Base-by-base conservation (phyloP, 441 rosid species). In the Raphanus hybrid region DNA sequence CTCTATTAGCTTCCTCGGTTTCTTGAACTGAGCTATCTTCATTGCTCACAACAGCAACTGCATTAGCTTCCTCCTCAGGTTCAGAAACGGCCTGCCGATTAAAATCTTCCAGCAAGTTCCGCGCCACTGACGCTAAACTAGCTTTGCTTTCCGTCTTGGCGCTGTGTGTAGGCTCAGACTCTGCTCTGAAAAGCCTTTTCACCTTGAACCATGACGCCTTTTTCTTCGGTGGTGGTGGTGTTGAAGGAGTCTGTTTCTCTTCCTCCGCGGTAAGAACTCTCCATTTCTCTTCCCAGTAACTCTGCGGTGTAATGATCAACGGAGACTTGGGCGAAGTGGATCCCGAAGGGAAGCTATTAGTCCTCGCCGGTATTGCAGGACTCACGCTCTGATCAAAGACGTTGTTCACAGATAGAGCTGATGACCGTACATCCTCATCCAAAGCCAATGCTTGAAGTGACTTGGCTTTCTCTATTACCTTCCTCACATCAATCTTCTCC, bases 221-320 rank as follows among this genome's bases (percentile, higher is more conserved):
- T 48, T 82, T 94, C 85, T 84, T 91, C 81, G 71, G 83, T 48
- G 75, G 64, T 48, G 75, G 64, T 12, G 16, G 58, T 10, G 60
- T 64, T 14, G 67, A 1, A 70, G 84, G 82, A 61, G 41, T 83
- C 69, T 79, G 73, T 76, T 91, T 90, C 64, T 64, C 88, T 78
- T 90, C 90, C 81, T 89, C 94, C 39, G 88, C 94, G 12, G 87
- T 84, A 64, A 87, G 62, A 74, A 81, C 86, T 84, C 93, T 88
- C 99, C 99, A 95, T 82, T 85, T 91, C 81, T 88, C 96, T 83
- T 95, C 99, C 99, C 99, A 95, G 20, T 95, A 95, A 84, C 93
- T 92, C 52, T 91, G 92, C 32, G 92, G 92, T 55, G 91, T 86
- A 75, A 80, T 69, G 70, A 63, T 84, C 71, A 86, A 64, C 37